Evolutionary conservation across 148 eudicot genomes (phyloP).

Genomic region (Nepenthes gracilis): DNA sequence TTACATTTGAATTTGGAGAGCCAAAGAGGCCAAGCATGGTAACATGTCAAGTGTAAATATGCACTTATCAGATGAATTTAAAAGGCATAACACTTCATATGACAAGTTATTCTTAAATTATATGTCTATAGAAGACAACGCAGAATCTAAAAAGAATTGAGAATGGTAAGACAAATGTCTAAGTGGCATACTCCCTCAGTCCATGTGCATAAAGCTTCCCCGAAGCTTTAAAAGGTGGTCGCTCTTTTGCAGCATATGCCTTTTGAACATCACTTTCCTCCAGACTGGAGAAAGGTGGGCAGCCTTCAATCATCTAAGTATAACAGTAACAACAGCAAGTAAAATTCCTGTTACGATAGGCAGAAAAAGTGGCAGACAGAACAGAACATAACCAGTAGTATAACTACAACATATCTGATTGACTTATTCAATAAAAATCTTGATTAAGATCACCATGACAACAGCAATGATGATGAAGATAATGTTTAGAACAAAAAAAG

Average conservation of each 20-base stretch:
- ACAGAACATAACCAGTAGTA: not conserved
- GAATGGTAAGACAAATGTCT: not conserved
- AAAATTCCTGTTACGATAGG: not conserved
- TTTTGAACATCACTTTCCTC: slow-evolving; percentile 50
- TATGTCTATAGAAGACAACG: not conserved
- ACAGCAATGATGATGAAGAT: no score
- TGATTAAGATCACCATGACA: no score
- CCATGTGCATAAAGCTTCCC: slow-evolving; percentile 68
- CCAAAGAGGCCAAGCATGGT: no score
- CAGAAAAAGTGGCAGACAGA: not conserved
- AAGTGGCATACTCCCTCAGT: slow-evolving; percentile 54
- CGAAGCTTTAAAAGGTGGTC: slow-evolving; percentile 85
- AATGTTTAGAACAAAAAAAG: no score
- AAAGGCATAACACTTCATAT: no score
- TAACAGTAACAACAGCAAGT: slow-evolving; percentile 1
- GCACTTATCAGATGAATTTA: no score
- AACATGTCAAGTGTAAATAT: no score
- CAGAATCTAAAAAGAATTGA: not conserved
- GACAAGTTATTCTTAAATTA: no score
- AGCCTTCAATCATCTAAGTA: slow-evolving; percentile 87
- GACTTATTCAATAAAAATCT: no score
- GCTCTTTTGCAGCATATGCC: slow-evolving; percentile 54
- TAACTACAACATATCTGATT: no score
- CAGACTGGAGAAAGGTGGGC: slow-evolving; percentile 54
- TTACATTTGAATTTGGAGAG: no score